These are phyloP conservation scores for Stylosanthes scabra DNA, from an alignment of 331 rosid species.

Conservation along the genomic window DNA sequence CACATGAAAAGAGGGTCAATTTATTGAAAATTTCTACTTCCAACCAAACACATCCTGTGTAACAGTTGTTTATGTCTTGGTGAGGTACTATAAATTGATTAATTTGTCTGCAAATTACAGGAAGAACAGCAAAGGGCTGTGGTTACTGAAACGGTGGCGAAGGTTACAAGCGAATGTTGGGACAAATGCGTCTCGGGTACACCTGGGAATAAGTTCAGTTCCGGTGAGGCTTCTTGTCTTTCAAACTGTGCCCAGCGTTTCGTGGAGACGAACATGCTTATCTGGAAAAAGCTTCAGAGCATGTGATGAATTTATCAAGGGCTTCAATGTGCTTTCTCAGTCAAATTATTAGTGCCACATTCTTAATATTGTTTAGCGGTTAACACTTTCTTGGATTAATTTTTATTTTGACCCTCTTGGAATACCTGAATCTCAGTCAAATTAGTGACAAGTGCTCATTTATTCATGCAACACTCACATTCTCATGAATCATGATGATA, in stretches of 20 bases:
- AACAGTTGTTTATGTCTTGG: background rate
- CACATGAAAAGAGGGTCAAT: too few relatives aligned
- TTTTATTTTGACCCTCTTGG: background rate
- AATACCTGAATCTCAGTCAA: background rate
- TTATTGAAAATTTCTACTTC: too few relatives aligned
- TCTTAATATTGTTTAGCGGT: slow-evolving; percentile 1
- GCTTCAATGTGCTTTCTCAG: slow-evolving; percentile 10
- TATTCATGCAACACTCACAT: background rate
- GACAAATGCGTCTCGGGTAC: slow-evolving; percentile 90
- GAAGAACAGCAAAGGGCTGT: slow-evolving; percentile 85
- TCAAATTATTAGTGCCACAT: slow-evolving; percentile 16
- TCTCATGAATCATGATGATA: background rate
- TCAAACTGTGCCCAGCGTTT: slow-evolving; percentile 91
- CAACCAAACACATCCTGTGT: too few relatives aligned
- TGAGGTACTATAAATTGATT: background rate
- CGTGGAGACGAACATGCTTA: slow-evolving; percentile 76
- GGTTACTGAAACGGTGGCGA: slow-evolving; percentile 91
- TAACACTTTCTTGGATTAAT: slow-evolving; percentile 13
- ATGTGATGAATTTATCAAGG: slow-evolving; percentile 64
- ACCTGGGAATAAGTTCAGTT: slow-evolving; percentile 95
- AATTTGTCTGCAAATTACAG: slow-evolving; percentile 50
- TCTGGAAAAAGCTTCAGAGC: slow-evolving; percentile 80
- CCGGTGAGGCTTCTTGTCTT: slow-evolving; percentile 79
- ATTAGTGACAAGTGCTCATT: background rate
- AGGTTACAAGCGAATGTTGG: slow-evolving; percentile 92